A percentile compares a stretch with the other conserved stretches of the same genome.
Evolutionary conservation across 805 yeast genomes (phyloP).

Genomic region (Yarrowia keelungensis): DNA sequence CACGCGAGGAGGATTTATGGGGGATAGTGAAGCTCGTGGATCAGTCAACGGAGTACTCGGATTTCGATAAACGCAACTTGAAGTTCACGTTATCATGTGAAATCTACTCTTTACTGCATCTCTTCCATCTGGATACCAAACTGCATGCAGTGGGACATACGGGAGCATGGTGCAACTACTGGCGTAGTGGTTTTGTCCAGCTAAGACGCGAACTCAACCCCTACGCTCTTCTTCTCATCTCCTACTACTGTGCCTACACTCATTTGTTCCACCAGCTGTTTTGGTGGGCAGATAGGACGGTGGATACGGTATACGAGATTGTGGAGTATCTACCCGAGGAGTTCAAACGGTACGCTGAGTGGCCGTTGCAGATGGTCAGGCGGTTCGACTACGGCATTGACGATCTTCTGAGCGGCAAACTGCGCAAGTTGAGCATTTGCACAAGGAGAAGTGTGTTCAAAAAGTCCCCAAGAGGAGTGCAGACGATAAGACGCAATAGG

Average conservation of each 20-base stretch:
- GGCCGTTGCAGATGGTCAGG: slow-evolving; percentile 8
- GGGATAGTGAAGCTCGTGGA: slow-evolving; percentile 4
- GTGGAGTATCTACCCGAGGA: not conserved
- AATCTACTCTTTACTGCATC: slow-evolving; percentile 17
- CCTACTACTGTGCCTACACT: slow-evolving; percentile 7
- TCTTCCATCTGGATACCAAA: slow-evolving; percentile 5
- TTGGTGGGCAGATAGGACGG: slow-evolving; percentile 3
- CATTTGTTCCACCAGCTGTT: slow-evolving; percentile 16
- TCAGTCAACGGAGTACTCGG: not conserved
- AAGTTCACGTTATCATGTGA: not conserved
- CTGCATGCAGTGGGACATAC: slow-evolving; percentile 8
- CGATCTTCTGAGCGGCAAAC: not conserved
- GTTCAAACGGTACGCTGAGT: slow-evolving; percentile 5
- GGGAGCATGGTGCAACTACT: slow-evolving; percentile 12
- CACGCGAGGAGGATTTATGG: not conserved
- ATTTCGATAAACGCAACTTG: not conserved
- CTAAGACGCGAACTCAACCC: not conserved
- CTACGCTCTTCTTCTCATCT: not conserved
- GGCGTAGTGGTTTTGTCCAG: not conserved
- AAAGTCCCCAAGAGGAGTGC: not conserved
- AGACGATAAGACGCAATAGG: not conserved
- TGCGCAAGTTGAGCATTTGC: not conserved
- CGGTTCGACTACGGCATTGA: slow-evolving; percentile 2
- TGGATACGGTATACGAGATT: slow-evolving; percentile 4
- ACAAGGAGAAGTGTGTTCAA: not conserved